Evolutionary conservation across 805 yeast species (phyloP), one percentile per base, ranked within the genome.

Genomic region (Blastobotrys attinorum): DNA sequence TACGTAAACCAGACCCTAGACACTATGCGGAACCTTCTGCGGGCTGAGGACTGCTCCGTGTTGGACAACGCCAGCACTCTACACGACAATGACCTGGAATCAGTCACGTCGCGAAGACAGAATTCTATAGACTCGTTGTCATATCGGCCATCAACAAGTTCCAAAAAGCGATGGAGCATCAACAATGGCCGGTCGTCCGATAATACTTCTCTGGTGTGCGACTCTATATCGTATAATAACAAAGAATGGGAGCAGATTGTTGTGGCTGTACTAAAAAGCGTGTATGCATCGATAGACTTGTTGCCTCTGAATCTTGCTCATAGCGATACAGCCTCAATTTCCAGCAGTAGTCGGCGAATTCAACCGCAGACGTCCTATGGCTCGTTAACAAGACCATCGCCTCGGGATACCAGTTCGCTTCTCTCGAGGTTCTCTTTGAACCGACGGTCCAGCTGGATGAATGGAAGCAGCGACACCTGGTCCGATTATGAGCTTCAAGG

Each of bases 1-100:
- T 55, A 54, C 43, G 56, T 54, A 22, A 53, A 49, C 22, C 50
- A 52, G 23, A 54, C 59, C 1, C 39, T 52, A 29, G 43, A 43
- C 3, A 47, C 59, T 1, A 44, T 55, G 42, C 34, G 29, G 29
- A 39, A 15, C 32, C 47, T 51, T 17, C 45, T 48, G 13, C 31
- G 37, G 31, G 47, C 45, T 13, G 49, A 49, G 25, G 48, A 39
- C 36, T 22, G 25, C 20, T 15, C 20, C 35, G 18, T 27, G 16
- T 13, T 10, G 7, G 20, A n/a, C 3, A 22, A 15, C 18, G 16
- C 20, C 38, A 31, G 13, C 31, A 13, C 22, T 16, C 7, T 25
- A 11, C 29, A 25, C 7, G 29, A 25, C 11, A n/a, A 37, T 42
- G 41, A 37, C 16, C 25, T 23, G 16, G 38, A 45, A 23, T 25